Percentiles rank a stretch among this genome's conserved stretches.
Conservation (phyloP, 2,329 filamentous ascomycete species). For the Xylariaceae sp. region DNA sequence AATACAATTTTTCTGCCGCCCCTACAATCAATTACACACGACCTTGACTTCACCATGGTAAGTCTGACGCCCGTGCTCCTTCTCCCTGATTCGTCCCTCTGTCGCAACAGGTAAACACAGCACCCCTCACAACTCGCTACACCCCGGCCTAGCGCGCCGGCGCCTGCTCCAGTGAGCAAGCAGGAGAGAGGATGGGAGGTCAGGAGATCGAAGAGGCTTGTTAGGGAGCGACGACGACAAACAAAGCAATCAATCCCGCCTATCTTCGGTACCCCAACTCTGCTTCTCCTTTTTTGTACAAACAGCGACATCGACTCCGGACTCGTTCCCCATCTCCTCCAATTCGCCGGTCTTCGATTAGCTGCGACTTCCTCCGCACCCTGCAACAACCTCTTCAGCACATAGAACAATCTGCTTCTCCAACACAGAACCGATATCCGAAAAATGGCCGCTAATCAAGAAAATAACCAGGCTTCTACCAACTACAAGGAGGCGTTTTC, state of each 20-base stretch:
- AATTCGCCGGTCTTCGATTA: conserved; percentile 5
- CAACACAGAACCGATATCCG: conserved; percentile 5
- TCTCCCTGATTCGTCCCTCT: conserved; percentile 10
- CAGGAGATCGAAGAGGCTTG: conserved; percentile 5
- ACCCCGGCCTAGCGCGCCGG: conserved; percentile 26
- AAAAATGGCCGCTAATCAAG: conserved; percentile 31
- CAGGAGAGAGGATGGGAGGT: conserved; percentile 9
- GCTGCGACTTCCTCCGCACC: conserved; percentile 3
- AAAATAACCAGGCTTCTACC: conserved; percentile 60
- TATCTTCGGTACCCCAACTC: too few species aligned
- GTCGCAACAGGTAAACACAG: conserved; percentile 22
- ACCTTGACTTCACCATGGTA: conserved; percentile 26
- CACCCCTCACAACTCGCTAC: conserved; percentile 26
- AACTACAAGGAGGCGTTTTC: conserved; percentile 99
- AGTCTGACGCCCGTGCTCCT: conserved; percentile 13
- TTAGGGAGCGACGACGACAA: conserved; percentile 7
- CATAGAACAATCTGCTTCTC: too few species aligned
- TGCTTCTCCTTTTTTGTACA: conserved; percentile 1
- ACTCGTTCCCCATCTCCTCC: neutral
- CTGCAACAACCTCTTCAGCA: conserved; percentile 10
- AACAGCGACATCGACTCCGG: conserved; percentile 1
- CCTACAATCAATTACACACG: conserved; percentile 1
- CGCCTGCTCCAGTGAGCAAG: conserved; percentile 5
- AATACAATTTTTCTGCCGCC: conserved; percentile 5
- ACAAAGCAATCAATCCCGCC: neutral